A percentile compares a stretch with the other conserved stretches of the same genome.
Conservation (phyloP, 2,329 filamentous ascomycete species). For the Sporothrix mexicana region DNA sequence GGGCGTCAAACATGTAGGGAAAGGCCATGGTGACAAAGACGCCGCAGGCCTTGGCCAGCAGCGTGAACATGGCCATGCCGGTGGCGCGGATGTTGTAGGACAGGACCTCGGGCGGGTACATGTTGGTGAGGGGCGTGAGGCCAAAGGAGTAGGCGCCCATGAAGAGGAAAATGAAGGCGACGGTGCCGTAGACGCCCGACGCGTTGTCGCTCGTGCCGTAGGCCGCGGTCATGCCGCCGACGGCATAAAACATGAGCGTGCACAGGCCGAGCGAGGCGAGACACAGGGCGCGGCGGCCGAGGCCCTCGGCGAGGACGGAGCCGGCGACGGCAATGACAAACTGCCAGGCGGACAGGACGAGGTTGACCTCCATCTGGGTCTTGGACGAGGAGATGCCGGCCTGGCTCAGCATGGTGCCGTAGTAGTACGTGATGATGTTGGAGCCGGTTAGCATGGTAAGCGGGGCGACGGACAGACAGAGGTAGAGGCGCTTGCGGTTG, state of each 20-base stretch:
- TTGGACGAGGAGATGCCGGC: constrained; percentile 37
- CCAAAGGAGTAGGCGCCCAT: constrained; percentile 58
- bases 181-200: constrained; percentile 33
- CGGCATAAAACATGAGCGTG: constrained; percentile 40
- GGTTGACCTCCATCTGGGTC: constrained; percentile 39
- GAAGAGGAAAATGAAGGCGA: constrained; percentile 62
- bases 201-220: constrained; percentile 20
- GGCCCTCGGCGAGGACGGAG: constrained; percentile 38
- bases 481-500: constrained; percentile 32
- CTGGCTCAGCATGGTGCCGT: constrained; percentile 37
- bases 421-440: constrained; percentile 37
- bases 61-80: constrained; percentile 52
- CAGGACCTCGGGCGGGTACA: constrained; percentile 52
- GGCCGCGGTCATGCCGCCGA: constrained; percentile 51
- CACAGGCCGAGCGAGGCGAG: constrained; percentile 52
- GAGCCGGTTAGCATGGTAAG: constrained; percentile 38
- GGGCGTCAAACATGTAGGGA: constrained; percentile 53
- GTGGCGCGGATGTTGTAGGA: constrained; percentile 49
- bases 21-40: constrained; percentile 53
- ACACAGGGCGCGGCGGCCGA: constrained; percentile 38
- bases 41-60: constrained; percentile 51
- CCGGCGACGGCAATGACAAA: constrained; percentile 38
- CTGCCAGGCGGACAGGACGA: constrained; percentile 38
- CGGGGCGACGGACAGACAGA: constrained; percentile 34
- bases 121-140: constrained; percentile 55